Evolutionary conservation across 495 filamentous ascomycete genomes (phyloP).

Genomic region (Lindgomyces ingoldianus): DNA sequence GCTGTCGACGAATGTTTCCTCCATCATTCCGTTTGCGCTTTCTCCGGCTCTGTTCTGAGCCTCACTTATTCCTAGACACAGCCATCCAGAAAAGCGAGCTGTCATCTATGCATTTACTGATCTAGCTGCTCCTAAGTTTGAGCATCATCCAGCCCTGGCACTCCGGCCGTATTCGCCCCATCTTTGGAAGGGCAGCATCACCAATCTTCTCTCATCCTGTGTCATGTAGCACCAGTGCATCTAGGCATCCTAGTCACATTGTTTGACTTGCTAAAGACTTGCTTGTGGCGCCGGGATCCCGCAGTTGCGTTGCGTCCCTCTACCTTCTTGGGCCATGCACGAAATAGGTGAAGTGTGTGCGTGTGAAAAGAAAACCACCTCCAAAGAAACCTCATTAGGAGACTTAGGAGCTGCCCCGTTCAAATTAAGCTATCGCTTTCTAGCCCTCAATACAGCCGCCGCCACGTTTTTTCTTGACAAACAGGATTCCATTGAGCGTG

Average conservation of each 20-base stretch:
- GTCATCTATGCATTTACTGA: not conserved
- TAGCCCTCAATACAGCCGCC: not conserved
- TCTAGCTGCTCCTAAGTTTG: not conserved
- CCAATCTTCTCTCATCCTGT: not conserved
- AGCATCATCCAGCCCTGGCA: not conserved
- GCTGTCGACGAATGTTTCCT: no score
- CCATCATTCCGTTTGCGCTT: not conserved
- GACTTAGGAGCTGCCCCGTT: no score
- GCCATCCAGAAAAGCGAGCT: not conserved
- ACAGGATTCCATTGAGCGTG: no score
- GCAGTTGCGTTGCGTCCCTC: slow-evolving; percentile 2
- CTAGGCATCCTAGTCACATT: not conserved
- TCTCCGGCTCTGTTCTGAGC: not conserved
- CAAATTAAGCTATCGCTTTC: no score
- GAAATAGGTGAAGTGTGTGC: not conserved
- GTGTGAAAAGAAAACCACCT: not conserved
- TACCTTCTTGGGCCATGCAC: no score
- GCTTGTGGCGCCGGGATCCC: not conserved
- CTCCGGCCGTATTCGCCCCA: not conserved
- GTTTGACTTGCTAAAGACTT: not conserved
- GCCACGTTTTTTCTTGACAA: no score
- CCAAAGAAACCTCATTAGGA: no score
- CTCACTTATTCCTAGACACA: not conserved
- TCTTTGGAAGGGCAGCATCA: not conserved
- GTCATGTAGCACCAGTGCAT: not conserved